phyloP scores from a whole-genome alignment of 2,329 filamentous ascomycete genomes.

The Lojkania enalia region DNA sequence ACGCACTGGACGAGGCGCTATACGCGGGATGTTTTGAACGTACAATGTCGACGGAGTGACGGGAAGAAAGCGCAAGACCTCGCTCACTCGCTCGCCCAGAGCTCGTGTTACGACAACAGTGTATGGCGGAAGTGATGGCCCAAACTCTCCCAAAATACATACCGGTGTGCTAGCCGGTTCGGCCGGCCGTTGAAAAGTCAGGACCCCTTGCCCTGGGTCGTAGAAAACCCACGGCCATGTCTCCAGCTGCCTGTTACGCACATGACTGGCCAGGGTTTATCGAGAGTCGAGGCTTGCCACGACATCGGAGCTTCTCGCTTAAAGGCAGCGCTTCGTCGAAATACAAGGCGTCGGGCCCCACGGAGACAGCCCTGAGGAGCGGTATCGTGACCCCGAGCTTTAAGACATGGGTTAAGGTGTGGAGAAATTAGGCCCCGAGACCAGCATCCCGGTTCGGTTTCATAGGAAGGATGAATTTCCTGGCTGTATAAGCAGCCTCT shows the following conservation, averaged over 20 bases:
- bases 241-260: conserved; percentile 8
- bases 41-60: too few relatives aligned
- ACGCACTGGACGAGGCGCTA: too few relatives aligned
- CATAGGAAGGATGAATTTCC: conserved; percentile 5
- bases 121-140: neutral
- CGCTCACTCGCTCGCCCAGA: too few relatives aligned
- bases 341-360: conserved; percentile 8
- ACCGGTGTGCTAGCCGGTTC: neutral
- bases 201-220: conserved; percentile 13
- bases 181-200: conserved; percentile 12
- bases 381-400: conserved; percentile 3
- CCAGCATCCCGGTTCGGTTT: conserved; percentile 1
- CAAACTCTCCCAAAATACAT: too few relatives aligned
- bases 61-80: too few relatives aligned
- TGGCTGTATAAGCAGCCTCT: conserved; percentile 16
- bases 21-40: too few relatives aligned
- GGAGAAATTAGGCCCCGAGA: neutral
- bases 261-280: neutral
- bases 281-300: neutral
- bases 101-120: neutral
- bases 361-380: conserved; percentile 9
- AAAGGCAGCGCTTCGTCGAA: neutral
- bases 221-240: conserved; percentile 13
- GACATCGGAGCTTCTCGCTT: neutral
- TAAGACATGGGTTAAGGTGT: conserved; percentile 1